These are phyloP conservation scores for Mycena capillaripes DNA, from an alignment of 768 basidiomycete species.

Conservation along the genomic window DNA sequence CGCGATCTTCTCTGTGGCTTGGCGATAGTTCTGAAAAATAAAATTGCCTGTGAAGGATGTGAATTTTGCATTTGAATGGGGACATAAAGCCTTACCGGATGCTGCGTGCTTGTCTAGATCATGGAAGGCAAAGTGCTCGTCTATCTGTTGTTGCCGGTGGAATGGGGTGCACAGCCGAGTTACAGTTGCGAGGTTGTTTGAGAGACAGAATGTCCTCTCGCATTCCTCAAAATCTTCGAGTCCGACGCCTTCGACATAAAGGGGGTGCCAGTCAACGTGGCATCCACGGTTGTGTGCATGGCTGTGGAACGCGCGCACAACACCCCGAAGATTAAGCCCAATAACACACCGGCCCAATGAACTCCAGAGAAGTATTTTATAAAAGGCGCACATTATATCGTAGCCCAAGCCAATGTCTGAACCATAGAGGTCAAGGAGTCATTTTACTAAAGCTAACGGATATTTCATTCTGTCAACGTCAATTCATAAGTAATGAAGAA, in stretches of 20 bases:
- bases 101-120: slow-evolving; percentile 39
- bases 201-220: slow-evolving; percentile 43
- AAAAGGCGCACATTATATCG: slow-evolving; percentile 46
- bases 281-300: slow-evolving; percentile 46
- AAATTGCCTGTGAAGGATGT: not conserved
- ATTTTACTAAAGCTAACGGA: slow-evolving; percentile 39
- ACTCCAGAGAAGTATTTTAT: slow-evolving; percentile 39
- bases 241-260: slow-evolving; percentile 45
- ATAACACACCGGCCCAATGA: slow-evolving; percentile 35
- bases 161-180: slow-evolving; percentile 39
- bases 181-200: slow-evolving; percentile 43
- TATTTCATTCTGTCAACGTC: slow-evolving; percentile 51
- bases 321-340: slow-evolving; percentile 6
- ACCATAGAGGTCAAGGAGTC: slow-evolving; percentile 35
- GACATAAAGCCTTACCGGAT: slow-evolving; percentile 36
- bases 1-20: not conserved
- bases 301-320: slow-evolving; percentile 43
- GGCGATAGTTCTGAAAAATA: slow-evolving; percentile 1
- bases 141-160: slow-evolving; percentile 42
- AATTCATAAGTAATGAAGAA: not conserved
- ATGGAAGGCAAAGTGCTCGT: slow-evolving; percentile 38
- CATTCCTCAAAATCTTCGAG: slow-evolving; percentile 48
- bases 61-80: no score
- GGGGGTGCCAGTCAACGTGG: slow-evolving; percentile 40
- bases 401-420: slow-evolving; percentile 36